A percentile compares a stretch with the other conserved stretches of the same genome.
These are phyloP conservation scores for Baorangia bicolor DNA, from an alignment of 768 basidiomycete species.

Conservation along the genomic window DNA sequence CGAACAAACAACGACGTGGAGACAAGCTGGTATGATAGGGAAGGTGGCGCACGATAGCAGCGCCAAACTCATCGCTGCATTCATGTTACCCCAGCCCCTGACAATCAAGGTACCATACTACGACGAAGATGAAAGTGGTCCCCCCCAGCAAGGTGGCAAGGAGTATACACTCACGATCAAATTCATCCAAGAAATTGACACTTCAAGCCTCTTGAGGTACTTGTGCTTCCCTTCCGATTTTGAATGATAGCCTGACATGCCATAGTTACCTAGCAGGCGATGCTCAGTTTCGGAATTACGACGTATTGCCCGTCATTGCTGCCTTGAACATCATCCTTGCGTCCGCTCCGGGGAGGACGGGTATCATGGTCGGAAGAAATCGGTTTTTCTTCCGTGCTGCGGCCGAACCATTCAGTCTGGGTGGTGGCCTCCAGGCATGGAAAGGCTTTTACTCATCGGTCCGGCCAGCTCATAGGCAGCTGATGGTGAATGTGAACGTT, in stretches of 20 bases:
- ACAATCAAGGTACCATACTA: constrained; percentile 39
- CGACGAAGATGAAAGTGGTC: constrained; percentile 45
- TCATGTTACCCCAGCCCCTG: constrained; percentile 41
- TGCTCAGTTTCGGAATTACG: constrained; percentile 41
- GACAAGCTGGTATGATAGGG: constrained; percentile 38
- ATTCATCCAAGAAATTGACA: constrained; percentile 45
- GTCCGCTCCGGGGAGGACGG: constrained; percentile 44
- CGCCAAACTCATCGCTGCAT: constrained; percentile 45
- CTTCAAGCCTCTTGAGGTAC: constrained; percentile 40
- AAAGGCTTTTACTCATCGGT: constrained; percentile 49
- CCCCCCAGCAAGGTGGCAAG: constrained; percentile 33
- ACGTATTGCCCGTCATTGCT: constrained; percentile 46
- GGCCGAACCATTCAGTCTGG: constrained; percentile 34
- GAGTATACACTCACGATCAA: constrained; percentile 45
- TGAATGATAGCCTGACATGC: constrained; percentile 4
- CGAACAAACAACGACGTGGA: constrained; percentile 42
- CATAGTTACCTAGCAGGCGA: constrained; percentile 47
- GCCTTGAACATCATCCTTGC: constrained; percentile 52
- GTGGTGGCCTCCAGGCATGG: constrained; percentile 59
- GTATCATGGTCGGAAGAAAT: constrained; percentile 52
- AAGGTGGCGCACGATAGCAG: constrained; percentile 48
- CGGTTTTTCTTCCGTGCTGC: constrained; percentile 49
- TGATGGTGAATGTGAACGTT: constrained; percentile 56
- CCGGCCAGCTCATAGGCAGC: constrained; percentile 40
- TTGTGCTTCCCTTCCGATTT: constrained; percentile 1